Evolutionary conservation across 352 stramenopile genomes (phyloP).

Genomic region (Lagenidium sp.): DNA sequence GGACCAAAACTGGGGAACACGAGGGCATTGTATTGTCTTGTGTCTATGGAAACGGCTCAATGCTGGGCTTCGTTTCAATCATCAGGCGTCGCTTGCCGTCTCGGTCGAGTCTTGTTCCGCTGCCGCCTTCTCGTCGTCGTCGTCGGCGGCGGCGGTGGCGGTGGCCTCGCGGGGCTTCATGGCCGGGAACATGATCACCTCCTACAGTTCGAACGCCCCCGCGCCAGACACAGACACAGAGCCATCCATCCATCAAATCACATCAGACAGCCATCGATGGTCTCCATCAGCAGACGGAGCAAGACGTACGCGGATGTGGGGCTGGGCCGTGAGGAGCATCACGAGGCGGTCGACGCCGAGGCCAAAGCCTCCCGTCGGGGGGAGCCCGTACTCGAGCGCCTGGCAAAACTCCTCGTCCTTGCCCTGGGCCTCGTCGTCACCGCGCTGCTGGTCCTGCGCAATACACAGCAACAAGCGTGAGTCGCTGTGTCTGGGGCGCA

Average conservation of each 20-base stretch:
- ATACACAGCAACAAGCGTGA: background rate
- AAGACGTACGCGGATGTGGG: slow-evolving; percentile 90
- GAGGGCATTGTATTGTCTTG: too few relatives aligned
- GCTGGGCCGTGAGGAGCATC: slow-evolving; percentile 98
- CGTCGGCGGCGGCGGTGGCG: background rate
- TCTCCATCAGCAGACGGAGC: too few relatives aligned
- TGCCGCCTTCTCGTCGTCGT: too few relatives aligned
- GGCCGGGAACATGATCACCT: slow-evolving; percentile 98
- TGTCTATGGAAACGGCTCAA: background rate
- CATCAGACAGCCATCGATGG: background rate
- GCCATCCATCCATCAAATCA: too few relatives aligned
- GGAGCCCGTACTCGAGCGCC: slow-evolving; percentile 96
- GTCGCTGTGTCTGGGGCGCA: background rate
- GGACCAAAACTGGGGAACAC: too few relatives aligned
- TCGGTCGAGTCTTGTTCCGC: background rate
- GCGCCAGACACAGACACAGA: too few relatives aligned
- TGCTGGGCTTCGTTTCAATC: too few relatives aligned
- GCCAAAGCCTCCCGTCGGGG: slow-evolving; percentile 96
- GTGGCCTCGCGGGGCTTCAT: slow-evolving; percentile 89
- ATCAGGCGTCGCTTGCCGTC: background rate
- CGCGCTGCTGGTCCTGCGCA: slow-evolving; percentile 47
- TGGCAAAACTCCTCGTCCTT: slow-evolving; percentile 98
- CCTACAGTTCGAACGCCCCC: slow-evolving; percentile 82
- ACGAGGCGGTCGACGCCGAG: slow-evolving; percentile 96
- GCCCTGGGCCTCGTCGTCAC: slow-evolving; percentile 82